Evolutionary conservation across 352 stramenopile genomes (phyloP).

Genomic region (Blastocystis sp.): DNA sequence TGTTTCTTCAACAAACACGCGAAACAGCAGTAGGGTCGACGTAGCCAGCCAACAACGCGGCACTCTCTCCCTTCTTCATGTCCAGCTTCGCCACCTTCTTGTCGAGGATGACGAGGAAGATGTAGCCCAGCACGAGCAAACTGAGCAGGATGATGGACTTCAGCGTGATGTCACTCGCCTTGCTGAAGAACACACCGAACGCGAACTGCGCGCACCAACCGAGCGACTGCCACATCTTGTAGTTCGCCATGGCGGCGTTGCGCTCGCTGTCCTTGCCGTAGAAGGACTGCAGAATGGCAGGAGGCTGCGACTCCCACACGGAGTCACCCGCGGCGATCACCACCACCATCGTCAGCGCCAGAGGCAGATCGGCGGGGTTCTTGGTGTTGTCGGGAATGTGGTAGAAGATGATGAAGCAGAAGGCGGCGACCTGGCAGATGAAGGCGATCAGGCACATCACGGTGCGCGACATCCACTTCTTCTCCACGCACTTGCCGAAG

Average conservation of each 20-base stretch:
- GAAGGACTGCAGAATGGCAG: conserved; percentile 75
- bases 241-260: conserved; percentile 75
- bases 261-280: conserved; percentile 71
- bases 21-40: neutral
- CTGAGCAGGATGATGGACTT: conserved; percentile 54
- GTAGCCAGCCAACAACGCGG: conserved; percentile 20
- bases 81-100: conserved; percentile 42
- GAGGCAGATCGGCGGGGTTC: conserved; percentile 36
- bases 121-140: conserved; percentile 64
- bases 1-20: neutral
- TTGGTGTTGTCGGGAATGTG: conserved; percentile 36
- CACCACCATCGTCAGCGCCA: conserved; percentile 40
- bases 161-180: conserved; percentile 23
- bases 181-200: conserved; percentile 38
- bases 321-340: conserved; percentile 61
- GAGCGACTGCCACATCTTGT: conserved; percentile 75
- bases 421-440: conserved; percentile 61
- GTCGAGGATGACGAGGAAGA: conserved; percentile 53
- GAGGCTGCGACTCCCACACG: conserved; percentile 75
- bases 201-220: conserved; percentile 73
- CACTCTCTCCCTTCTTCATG: conserved; percentile 73
- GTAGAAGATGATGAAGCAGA: conserved; percentile 73
- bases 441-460: conserved; percentile 64
- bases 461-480: conserved; percentile 72
- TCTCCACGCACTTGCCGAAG: conserved; percentile 72